Percentiles rank a stretch among this genome's conserved stretches.
Evolutionary conservation across 495 filamentous ascomycete genomes (phyloP).

Genomic region (Friedmanniomyces endolithicus): DNA sequence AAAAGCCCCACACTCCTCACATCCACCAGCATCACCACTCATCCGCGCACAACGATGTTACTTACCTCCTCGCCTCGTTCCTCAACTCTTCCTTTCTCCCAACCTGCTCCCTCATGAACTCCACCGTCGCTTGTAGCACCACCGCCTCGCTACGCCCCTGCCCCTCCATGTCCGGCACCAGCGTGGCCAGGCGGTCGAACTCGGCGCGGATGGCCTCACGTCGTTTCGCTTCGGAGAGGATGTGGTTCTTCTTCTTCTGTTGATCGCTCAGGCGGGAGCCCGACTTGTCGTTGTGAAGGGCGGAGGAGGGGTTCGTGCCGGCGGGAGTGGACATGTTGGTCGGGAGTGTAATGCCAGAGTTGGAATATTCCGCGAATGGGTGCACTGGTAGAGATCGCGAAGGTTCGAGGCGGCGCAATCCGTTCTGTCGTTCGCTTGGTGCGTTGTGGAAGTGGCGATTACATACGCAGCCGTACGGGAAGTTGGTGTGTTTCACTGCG

Average conservation of each 20-base stretch:
- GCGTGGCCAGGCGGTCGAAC: constrained; percentile 71
- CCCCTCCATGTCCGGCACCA: constrained; percentile 73
- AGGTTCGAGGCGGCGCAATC: no score
- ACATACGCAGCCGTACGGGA: background rate
- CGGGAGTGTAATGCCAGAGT: background rate
- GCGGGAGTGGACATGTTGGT: background rate
- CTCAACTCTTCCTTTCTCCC: constrained; percentile 50
- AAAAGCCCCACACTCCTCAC: background rate
- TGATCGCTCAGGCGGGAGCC: constrained; percentile 60
- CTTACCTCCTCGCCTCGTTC: constrained; percentile 18
- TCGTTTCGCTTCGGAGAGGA: constrained; percentile 80
- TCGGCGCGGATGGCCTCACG: constrained; percentile 72
- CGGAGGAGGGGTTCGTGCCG: background rate
- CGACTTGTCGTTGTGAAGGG: background rate
- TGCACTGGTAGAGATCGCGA: no score
- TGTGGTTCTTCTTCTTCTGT: constrained; percentile 87
- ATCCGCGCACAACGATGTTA: background rate
- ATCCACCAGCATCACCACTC: background rate
- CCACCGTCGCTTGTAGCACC: constrained; percentile 64
- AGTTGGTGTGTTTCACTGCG: background rate
- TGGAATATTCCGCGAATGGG: background rate
- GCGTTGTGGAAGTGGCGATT: background rate
- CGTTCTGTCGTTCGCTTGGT: no score
- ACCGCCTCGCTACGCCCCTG: constrained; percentile 75
- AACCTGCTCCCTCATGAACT: constrained; percentile 56